Percentiles rank a stretch among this genome's conserved stretches.
Conservation (phyloP, 768 basidiomycete genomes). For the Hypholoma sublateritium region DNA sequence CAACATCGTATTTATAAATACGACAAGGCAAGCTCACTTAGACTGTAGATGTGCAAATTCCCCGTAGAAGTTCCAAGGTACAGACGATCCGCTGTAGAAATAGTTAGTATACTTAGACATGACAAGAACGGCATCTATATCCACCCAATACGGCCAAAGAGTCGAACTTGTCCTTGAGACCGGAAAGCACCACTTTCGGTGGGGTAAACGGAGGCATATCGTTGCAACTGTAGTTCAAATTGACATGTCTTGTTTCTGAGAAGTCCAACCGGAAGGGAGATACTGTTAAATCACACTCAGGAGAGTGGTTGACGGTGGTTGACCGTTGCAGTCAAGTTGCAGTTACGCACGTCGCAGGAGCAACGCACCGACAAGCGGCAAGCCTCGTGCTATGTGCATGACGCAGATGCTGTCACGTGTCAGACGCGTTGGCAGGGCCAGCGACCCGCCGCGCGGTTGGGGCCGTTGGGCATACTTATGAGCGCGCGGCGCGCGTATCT, state of each 20-base stretch:
- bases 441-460: no score
- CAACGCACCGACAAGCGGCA: no score
- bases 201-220: conserved; percentile 38
- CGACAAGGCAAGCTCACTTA: conserved; percentile 13
- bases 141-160: conserved; percentile 46
- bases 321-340: no score
- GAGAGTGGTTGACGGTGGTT: no score
- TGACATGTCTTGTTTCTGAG: not conserved
- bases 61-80: conserved; percentile 38
- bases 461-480: no score
- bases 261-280: no score
- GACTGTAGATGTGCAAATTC: conserved; percentile 34
- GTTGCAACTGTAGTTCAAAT: not conserved
- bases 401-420: not conserved
- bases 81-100: conserved; percentile 40
- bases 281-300: not conserved
- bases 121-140: not conserved
- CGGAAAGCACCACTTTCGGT: conserved; percentile 34
- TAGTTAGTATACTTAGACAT: not conserved
- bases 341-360: no score
- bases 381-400: no score
- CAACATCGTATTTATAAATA: not conserved
- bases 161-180: conserved; percentile 51
- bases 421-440: no score
- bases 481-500: no score